phyloP scores from a whole-genome alignment of 768 basidiomycete genomes.

The Lactifluus volemus region DNA sequence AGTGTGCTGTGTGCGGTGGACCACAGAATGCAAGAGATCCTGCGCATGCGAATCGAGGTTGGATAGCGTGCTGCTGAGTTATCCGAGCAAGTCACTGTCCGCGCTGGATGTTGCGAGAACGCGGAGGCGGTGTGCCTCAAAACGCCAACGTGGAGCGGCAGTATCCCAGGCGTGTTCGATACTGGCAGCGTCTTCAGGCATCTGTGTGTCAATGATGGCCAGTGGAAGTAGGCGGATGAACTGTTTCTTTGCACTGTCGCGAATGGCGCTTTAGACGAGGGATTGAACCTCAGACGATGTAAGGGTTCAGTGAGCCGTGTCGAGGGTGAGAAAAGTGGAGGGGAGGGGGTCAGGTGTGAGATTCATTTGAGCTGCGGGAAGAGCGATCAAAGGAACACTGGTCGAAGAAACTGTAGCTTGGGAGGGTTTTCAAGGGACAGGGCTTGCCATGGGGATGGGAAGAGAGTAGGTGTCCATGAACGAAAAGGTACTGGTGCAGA shows the following conservation, averaged over 20 bases:
- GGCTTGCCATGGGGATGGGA: not conserved
- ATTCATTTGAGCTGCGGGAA: conserved; percentile 4
- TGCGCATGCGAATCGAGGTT: conserved; percentile 23
- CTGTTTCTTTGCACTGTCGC: conserved; percentile 18
- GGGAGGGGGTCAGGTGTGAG: conserved; percentile 15
- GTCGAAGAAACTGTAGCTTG: not conserved
- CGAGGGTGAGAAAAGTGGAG: conserved; percentile 17
- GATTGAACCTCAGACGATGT: conserved; percentile 18
- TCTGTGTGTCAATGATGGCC: not conserved
- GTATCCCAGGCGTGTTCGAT: conserved; percentile 10
- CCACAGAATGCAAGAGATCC: conserved; percentile 47
- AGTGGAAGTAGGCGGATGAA: conserved; percentile 20
- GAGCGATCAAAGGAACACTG: not conserved
- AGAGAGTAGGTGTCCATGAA: not conserved
- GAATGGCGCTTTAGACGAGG: conserved; percentile 19
- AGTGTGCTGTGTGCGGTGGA: conserved; percentile 58
- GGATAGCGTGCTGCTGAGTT: conserved; percentile 11
- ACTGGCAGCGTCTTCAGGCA: conserved; percentile 1
- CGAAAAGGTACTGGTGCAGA: not conserved
- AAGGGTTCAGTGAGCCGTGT: conserved; percentile 20
- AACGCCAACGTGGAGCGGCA: conserved; percentile 16
- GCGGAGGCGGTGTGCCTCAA: conserved; percentile 15
- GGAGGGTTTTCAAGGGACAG: conserved; percentile 3
- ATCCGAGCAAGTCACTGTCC: conserved; percentile 9
- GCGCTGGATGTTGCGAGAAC: conserved; percentile 15